Percentiles rank a stretch among this genome's conserved stretches.
Conservation (phyloP, 1,284 basidiomycete species). For the Agaricales sp. region DNA sequence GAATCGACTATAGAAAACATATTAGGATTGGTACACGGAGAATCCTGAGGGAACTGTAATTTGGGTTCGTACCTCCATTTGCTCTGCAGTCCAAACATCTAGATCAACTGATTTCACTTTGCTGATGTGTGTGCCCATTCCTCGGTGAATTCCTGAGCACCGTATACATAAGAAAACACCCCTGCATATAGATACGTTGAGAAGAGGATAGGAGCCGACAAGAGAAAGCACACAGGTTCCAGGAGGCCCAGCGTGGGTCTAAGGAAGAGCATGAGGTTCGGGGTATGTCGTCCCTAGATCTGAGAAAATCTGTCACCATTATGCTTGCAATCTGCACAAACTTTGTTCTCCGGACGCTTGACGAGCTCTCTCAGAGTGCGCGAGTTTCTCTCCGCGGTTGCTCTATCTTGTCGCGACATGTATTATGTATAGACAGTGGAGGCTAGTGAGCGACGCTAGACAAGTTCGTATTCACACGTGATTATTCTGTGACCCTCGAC, state of each 20-base stretch:
- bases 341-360: conserved; percentile 86
- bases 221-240: conserved; percentile 68
- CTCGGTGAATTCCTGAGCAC: conserved; percentile 96
- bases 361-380: conserved; percentile 76
- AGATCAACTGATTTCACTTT: conserved; percentile 97
- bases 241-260: conserved; percentile 98
- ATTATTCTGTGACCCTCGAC: neutral
- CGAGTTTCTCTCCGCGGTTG: conserved; percentile 71
- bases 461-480: conserved; percentile 5
- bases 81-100: conserved; percentile 96
- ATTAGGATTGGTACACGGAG: too few relatives aligned
- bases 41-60: too few relatives aligned
- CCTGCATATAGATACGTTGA: conserved; percentile 25
- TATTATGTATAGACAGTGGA: conserved; percentile 19
- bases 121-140: conserved; percentile 97
- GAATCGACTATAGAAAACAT: conserved; percentile 50
- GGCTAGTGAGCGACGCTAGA: conserved; percentile 11
- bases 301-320: conserved; percentile 53
- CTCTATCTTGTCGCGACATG: conserved; percentile 60
- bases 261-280: conserved; percentile 8
- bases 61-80: conserved; percentile 70
- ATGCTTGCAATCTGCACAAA: conserved; percentile 89
- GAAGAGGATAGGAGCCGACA: neutral
- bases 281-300: conserved; percentile 9
- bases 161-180: conserved; percentile 94